Evolutionary conservation across 2,329 filamentous ascomycete genomes (phyloP), one percentile per base, ranked within the genome.

Genomic region (Davidsoniella neocaledoniae): DNA sequence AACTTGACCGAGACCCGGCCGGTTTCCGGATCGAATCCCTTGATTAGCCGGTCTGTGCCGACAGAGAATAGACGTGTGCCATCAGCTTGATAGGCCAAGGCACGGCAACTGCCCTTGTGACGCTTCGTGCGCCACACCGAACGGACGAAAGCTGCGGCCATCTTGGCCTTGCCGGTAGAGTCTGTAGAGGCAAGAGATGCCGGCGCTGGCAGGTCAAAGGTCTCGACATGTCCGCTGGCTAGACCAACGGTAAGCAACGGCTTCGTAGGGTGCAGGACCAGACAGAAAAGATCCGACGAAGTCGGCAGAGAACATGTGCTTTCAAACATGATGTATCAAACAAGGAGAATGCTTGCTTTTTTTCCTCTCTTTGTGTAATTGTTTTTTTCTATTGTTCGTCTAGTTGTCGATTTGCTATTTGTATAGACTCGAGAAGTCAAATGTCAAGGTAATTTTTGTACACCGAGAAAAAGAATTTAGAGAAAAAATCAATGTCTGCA

Each of bases 91-190:
- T 88, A 96, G 4, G 74, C 78, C 50, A 96, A 67, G 53, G 78
- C 81, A 48, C 91, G 76, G 62, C 90, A 96, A 71, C 87, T 95
- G 10, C 87, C 90, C 69, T 94, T 94, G 68, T 98, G 91, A 54
- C 91, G 75, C 57, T 80, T 74, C 4, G 91, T 96, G 58, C 77
- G 76, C 91, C 91, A 98, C 53, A 80, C 68, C 0, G 81, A 86
- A 57, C 88, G 83, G 55, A 96, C 83, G 29, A 49, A 38, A 14
- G 45, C 26, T 16, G 49, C 14, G 41, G 81, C 83, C 55, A 75
- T 82, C 9, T 86, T 86, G 58, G 72, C 68, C 17, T 71, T 64
- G 55, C 69, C 76, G 43, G 65, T 64, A 49, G 74, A 68, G 50
- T 71, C 71, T 3, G 25, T 74, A 72, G 33, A 68, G 62, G 29